Base-by-base conservation (phyloP, 192 early-diverging fungal species). In the Geranomyces michiganensis region DNA sequence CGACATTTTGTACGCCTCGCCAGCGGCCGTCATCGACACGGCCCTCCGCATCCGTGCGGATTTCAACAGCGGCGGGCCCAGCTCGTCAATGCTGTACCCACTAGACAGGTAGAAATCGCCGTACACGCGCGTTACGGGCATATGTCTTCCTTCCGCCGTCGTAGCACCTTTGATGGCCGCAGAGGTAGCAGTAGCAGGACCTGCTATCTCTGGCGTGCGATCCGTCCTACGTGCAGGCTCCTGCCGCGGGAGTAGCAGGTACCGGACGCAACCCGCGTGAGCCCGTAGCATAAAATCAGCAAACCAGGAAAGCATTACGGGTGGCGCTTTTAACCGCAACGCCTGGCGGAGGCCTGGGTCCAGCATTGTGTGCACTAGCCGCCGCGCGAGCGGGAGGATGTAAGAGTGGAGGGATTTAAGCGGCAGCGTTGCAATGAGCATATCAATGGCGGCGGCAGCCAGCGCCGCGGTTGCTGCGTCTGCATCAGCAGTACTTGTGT, bases 51-150 rank as follows among this genome's bases (percentile, higher is more conserved):
- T 8, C 29, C 58, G 31, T 17, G 12, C 31, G 17, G 58, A 29
- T 19, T 60, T 60, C 58, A 65, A n/a, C n/a, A n/a, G 44, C 27
- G 41, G 30, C 9, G 68, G 68, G 8, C 70, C 70, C 26, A 71
- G 61, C 5, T 71, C 70, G 31, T 71, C 61, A 31, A 71, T 43
- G 22, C 70, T 33, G 49, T 71, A 71, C 17, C 70, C 70, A 55
- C 26, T 55, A 10, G 32, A 26, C 46, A 63, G 9, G 62, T 70
- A 70, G 44, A 70, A 70, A 32, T 70, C 56, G 17, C 68, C 68
- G 29, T 70, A 70, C 19, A 70, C 68, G 44, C 33, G 9, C 26
- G 26, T 59, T 7, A 70, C 33, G 53, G 68, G 68, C 15, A 70
- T n/a, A 48, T 45, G 44, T 46, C 68, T 27, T 26, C 68, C 68